phyloP scores from a whole-genome alignment of 2,329 filamentous ascomycete genomes.

The Trichophyton mentagrophytes region DNA sequence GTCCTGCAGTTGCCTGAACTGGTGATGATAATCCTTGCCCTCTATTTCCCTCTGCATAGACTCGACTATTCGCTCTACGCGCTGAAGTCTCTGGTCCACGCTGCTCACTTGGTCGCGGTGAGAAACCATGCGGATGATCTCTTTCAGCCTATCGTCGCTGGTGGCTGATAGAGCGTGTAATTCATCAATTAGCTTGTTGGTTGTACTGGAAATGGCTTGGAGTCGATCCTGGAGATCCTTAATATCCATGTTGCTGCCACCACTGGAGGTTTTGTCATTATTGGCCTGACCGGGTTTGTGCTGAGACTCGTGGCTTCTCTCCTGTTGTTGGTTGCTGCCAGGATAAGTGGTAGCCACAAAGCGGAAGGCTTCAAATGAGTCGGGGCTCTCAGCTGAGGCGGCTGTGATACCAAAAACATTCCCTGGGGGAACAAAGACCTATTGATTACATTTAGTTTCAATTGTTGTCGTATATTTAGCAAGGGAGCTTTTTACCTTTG shows the following conservation, averaged over 20 bases:
- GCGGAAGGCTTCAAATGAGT: slow-evolving; percentile 90
- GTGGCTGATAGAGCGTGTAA: slow-evolving; percentile 40
- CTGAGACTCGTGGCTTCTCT: slow-evolving; percentile 14
- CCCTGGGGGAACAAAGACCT: slow-evolving; percentile 63
- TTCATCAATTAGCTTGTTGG: slow-evolving; percentile 43
- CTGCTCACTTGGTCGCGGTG: slow-evolving; percentile 27
- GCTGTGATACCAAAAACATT: slow-evolving; percentile 83
- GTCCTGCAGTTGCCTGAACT: slow-evolving; percentile 42
- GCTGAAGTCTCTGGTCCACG: slow-evolving; percentile 39
- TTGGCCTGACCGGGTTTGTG: slow-evolving; percentile 23
- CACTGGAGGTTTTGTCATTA: slow-evolving; percentile 14
- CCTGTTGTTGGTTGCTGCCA: slow-evolving; percentile 18
- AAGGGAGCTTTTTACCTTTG: slow-evolving; percentile 37
- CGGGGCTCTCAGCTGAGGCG: slow-evolving; percentile 76
- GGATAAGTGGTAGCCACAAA: slow-evolving; percentile 51
- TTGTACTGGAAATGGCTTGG: slow-evolving; percentile 48
- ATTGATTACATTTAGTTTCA: not conserved
- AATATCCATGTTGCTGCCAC: slow-evolving; percentile 35
- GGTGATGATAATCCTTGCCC: slow-evolving; percentile 44
- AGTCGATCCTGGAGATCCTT: slow-evolving; percentile 74
- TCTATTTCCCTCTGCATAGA: slow-evolving; percentile 43
- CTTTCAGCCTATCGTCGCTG: slow-evolving; percentile 43
- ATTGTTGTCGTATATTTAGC: not conserved
- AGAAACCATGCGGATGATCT: slow-evolving; percentile 30
- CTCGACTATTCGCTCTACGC: slow-evolving; percentile 40